A percentile compares a stretch with the other conserved stretches of the same genome.
These are phyloP conservation scores for Fonsecaea pugnacius DNA, from an alignment of 2,329 filamentous ascomycete genomes.

Conservation along the genomic window DNA sequence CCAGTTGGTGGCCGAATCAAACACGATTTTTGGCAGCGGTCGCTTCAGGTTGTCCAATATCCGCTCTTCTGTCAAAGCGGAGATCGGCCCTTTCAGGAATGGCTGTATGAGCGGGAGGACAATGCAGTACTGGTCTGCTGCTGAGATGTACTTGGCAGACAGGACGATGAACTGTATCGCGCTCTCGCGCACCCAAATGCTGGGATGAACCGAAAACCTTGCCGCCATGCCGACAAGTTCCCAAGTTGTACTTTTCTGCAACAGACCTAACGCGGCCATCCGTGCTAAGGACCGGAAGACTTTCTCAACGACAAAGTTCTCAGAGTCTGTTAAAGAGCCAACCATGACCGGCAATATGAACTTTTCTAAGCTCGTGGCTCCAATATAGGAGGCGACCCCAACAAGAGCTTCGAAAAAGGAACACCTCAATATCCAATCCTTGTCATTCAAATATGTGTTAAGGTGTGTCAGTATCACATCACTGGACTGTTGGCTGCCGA, in stretches of 20 bases:
- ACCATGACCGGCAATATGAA: constrained; percentile 96
- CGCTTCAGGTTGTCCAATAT: constrained; percentile 82
- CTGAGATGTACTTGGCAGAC: constrained; percentile 73
- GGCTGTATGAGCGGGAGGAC: constrained; percentile 78
- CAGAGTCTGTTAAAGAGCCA: constrained; percentile 87
- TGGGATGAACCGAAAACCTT: constrained; percentile 90
- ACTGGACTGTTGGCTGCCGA: constrained; percentile 86
- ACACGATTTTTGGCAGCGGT: constrained; percentile 76
- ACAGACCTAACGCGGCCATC: constrained; percentile 83
- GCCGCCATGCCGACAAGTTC: constrained; percentile 82
- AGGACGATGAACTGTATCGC: constrained; percentile 81
- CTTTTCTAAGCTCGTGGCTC: constrained; percentile 85
- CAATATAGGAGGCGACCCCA: constrained; percentile 87
- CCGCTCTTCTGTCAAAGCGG: constrained; percentile 71
- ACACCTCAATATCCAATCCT: constrained; percentile 94
- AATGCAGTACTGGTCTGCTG: constrained; percentile 82
- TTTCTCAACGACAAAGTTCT: constrained; percentile 91
- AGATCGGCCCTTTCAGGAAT: constrained; percentile 75
- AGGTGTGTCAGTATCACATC: constrained; percentile 96
- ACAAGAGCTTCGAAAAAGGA: constrained; percentile 96
- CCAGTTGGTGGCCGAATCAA: constrained; percentile 87
- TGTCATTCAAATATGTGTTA: constrained; percentile 95
- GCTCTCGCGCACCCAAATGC: constrained; percentile 91
- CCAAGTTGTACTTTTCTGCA: constrained; percentile 83
- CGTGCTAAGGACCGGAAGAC: constrained; percentile 85